Evolutionary conservation across 228 moss, liverwort and hornwort species (phyloP).

Genomic region (Sphagnum fallax): DNA sequence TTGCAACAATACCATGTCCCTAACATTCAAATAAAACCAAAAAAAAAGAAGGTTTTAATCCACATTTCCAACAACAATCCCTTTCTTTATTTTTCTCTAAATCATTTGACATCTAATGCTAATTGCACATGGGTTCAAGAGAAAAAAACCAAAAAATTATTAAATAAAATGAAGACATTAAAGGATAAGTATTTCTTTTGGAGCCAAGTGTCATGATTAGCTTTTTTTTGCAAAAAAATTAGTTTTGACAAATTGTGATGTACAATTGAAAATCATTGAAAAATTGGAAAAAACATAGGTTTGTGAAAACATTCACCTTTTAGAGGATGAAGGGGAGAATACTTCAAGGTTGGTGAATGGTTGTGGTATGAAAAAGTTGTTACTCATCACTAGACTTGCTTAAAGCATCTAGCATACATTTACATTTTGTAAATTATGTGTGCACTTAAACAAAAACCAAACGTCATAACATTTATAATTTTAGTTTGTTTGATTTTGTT

Average conservation of each 20-base stretch:
- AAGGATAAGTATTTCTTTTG: too few species aligned
- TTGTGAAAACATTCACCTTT: constrained; percentile 21
- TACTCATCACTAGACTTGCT: constrained; percentile 51
- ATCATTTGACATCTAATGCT: neutral
- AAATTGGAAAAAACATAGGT: neutral
- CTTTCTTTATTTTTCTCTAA: neutral
- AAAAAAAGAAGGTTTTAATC: neutral
- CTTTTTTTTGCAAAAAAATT: neutral
- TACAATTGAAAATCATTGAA: neutral
- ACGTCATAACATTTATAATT: neutral
- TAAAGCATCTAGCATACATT: neutral
- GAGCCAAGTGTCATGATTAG: neutral
- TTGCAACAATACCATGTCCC: neutral
- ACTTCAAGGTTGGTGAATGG: constrained; percentile 14
- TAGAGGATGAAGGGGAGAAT: constrained; percentile 10
- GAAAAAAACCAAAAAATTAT: too few species aligned
- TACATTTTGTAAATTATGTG: neutral
- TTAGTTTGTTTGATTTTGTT: too few species aligned
- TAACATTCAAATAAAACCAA: neutral
- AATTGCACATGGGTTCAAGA: neutral
- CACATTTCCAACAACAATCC: neutral
- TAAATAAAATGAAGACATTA: too few species aligned
- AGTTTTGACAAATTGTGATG: neutral
- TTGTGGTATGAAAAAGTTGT: constrained; percentile 64
- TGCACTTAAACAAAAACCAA: neutral